Base-by-base conservation (phyloP, 441 rosid species). In the Pelargonium myrrhifolium region DNA sequence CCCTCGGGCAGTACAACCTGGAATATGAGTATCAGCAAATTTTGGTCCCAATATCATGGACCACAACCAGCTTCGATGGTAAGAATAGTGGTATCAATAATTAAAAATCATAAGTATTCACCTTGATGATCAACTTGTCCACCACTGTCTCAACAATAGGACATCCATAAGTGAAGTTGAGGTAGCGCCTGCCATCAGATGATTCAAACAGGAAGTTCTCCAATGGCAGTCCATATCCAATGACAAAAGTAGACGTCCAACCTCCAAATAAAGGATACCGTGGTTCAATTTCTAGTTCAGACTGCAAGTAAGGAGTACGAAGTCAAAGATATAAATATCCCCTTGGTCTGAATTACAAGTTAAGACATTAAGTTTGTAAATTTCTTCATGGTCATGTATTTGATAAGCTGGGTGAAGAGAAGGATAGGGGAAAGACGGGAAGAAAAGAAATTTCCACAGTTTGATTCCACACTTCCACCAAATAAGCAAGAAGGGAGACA, bases 241-340 rank as follows among this genome's bases (percentile, higher is more conserved):
- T 86, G 51, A 90, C 73, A 79, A 95, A 95, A 75, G 95, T 89
- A 65, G 97, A 84, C 75, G 85, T 89, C 99, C 99, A 95, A 66
- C 98, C 98, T 79, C 99, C 99, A 83, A 95, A 89, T 75, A 95
- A 78, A 61, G 99, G 99, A 83, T 92, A 92, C 1, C 97, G 87
- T 3, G 98, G 98, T 75, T 92, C 96, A 64, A 92, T 80, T 84
- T 95, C 97, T 73, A 92, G 97, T 76, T 95, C 98, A 39, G 98
- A 89, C 98, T 92, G 97, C 80, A 82, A 68, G 72, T 68, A 42
- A 21, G 22, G 24, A 10, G n/a, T 58, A 58, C n/a, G 1, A 22
- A 58, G 35, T 58, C 62, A 58, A 14, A 8, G 61, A 55, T 55
- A 20, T 55, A 18, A 31, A 5, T 1, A 55, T 18, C 5, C 60